Evolutionary conservation across 805 yeast genomes (phyloP), one percentile per base, ranked within the genome.

Genomic region (Candida insectorum): DNA sequence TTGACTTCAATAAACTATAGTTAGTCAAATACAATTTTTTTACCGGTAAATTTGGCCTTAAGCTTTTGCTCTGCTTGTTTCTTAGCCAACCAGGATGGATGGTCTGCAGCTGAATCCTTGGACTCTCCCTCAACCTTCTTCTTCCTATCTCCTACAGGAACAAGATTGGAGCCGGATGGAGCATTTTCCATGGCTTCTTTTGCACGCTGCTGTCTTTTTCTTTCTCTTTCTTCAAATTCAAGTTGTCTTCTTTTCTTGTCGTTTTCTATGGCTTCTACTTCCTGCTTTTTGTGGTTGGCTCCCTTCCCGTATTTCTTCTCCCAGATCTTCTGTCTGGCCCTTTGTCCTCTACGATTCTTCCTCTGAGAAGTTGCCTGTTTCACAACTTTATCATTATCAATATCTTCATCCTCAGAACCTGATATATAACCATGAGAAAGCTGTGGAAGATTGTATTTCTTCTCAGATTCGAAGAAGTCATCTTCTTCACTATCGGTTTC

Each of bases 11-110:
- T 27, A 26, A 31, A 14, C 46, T 54, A 33, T 30, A 9, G 8
- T 40, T 47, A 65, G 48, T 80, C 87, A 55, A 89, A 89, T 4
- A 71, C 78, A 45, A 84, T 73, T 67, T 89, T 91, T 62, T 87
- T 89, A 54, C 98, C 98, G 32, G 68, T 58, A 53, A 88, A 88
- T 54, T 80, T 77, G 30, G 71, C 79, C 60, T 77, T 75, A 43
- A 67, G 55, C 32, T 77, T 75, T 45, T 82, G 84, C 51, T 85
- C 83, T 17, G 79, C 85, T 43, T 73, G 60, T 63, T 75, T 78
- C 65, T 85, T 85, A 15, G 98, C 98, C 48, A 77, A 81, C 99
- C 99, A 93, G 2, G 98, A 93, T n/a, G 99, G 99, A 74, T 93
- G 99, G 44, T 84, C 35, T 4, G 37, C 36, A 6, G 34, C 28